Percentiles rank a stretch among this genome's conserved stretches.
Evolutionary conservation across 345 rosid species (phyloP).

Genomic region (Kernera saxatilis): DNA sequence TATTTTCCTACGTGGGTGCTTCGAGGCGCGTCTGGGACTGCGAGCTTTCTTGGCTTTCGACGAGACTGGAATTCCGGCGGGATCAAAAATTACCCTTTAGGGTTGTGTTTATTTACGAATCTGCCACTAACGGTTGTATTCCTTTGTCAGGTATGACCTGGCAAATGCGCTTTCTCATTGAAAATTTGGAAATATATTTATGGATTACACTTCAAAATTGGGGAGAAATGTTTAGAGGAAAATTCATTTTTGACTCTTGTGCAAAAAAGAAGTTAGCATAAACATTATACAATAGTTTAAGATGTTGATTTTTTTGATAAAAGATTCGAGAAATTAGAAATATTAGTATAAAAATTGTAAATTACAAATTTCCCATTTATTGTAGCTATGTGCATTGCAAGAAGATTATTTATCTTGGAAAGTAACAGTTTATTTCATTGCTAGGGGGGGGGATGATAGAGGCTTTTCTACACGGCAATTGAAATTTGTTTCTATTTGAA

Average conservation of each 20-base stretch:
- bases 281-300: too few relatives aligned
- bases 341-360: background rate
- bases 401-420: background rate
- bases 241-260: too few relatives aligned
- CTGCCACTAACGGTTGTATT: slow-evolving; percentile 49
- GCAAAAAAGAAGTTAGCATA: too few relatives aligned
- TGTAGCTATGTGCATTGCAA: background rate
- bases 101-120: slow-evolving; percentile 12
- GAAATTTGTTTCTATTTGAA: background rate
- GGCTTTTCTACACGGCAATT: background rate
- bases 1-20: background rate
- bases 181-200: background rate
- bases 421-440: background rate
- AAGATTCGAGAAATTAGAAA: background rate
- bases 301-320: background rate
- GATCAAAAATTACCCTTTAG: slow-evolving; percentile 1
- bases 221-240: too few relatives aligned
- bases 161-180: background rate
- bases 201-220: too few relatives aligned
- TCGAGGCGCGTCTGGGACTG: slow-evolving; percentile 40
- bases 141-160: slow-evolving; percentile 26
- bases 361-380: background rate
- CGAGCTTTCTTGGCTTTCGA: slow-evolving; percentile 34
- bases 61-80: slow-evolving; percentile 53
- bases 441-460: background rate